phyloP scores from a whole-genome alignment of 192 early-diverging fungal species.

The Backusella morwellensis region DNA sequence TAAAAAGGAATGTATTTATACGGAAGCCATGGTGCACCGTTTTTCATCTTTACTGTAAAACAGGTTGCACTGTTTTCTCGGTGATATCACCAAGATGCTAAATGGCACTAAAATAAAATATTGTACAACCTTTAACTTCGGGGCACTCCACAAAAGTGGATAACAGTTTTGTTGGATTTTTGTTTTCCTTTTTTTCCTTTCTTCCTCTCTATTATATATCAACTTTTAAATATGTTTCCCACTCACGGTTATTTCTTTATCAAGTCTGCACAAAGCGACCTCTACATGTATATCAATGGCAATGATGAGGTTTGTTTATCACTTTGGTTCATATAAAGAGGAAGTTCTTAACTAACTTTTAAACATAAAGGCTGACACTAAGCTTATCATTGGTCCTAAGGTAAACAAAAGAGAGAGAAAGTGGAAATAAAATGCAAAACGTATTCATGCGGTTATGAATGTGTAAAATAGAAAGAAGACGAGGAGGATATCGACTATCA shows the following conservation, averaged over 20 bases:
- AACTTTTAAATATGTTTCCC: conserved; percentile 7
- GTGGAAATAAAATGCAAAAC: not conserved
- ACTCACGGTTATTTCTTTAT: conserved; percentile 20
- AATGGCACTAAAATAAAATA: not conserved
- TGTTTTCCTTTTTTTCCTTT: not conserved
- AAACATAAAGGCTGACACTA: conserved; percentile 1
- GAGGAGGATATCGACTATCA: not conserved
- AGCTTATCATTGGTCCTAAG: conserved; percentile 18
- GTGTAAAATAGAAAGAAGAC: conserved; percentile 5
- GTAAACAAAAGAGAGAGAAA: not conserved
- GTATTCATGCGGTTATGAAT: not conserved
- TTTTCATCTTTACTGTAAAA: not conserved
- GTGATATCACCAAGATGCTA: conserved; percentile 3
- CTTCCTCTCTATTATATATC: not conserved
- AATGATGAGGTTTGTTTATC: not conserved
- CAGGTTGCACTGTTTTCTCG: not conserved
- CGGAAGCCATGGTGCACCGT: not conserved
- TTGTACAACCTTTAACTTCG: conserved; percentile 5
- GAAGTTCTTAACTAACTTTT: not conserved
- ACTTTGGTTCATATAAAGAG: not conserved
- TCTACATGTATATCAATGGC: conserved; percentile 8
- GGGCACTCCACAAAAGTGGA: not conserved
- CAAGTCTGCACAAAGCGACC: conserved; percentile 17
- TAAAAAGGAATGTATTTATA: not conserved
- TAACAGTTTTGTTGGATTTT: not conserved